Evolutionary conservation across 768 basidiomycete species (phyloP), one percentile per base, ranked within the genome.

Genomic region (Leccinum olivaceopallidum): DNA sequence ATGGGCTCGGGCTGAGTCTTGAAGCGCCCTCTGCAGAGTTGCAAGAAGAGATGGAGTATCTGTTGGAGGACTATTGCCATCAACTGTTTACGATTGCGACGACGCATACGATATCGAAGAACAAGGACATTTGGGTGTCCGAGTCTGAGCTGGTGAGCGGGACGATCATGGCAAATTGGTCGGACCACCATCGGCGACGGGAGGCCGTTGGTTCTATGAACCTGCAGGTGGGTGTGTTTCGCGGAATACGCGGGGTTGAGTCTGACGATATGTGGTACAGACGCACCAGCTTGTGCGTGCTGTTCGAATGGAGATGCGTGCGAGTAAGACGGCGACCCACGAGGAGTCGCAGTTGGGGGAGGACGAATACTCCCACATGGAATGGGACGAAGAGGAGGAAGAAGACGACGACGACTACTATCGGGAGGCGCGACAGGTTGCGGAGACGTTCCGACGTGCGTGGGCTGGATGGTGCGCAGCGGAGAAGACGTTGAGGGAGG

Each of bases 401-500:
- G 34, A 36, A 2, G 34, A 74, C 22, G 69, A 73, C 52, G 69
- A 74, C 6, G 71, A 72, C 14, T 66, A 63, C 36, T 73, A 73
- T 22, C 60, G 65, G 2, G 65, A 76, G 61, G 54, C 69, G 47
- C 73, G 68, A 26, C 71, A 69, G 20, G 65, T 71, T 5, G 73
- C 65, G 1, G 70, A 65, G 52, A 59, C 62, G 44, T 79, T 80
- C 60, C 67, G 63, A 60, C 78, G 81, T 18, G 75, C 79, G 14
- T 81, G 77, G 76, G 76, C 76, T 1, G 82, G 73, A 0, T 83
- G 81, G 82, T 62, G 70, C 6, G 75, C 75, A 6, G 77, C 79
- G 0, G 75, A 76, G 61, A 69, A 66, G 2, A 52, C 48, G 10
- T 42, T 80, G 18, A 55, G 48, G 50, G 61, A 63, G 0, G 68